These are phyloP conservation scores for Claviceps cyperi DNA, from an alignment of 2,329 filamentous ascomycete species.

Conservation along the genomic window DNA sequence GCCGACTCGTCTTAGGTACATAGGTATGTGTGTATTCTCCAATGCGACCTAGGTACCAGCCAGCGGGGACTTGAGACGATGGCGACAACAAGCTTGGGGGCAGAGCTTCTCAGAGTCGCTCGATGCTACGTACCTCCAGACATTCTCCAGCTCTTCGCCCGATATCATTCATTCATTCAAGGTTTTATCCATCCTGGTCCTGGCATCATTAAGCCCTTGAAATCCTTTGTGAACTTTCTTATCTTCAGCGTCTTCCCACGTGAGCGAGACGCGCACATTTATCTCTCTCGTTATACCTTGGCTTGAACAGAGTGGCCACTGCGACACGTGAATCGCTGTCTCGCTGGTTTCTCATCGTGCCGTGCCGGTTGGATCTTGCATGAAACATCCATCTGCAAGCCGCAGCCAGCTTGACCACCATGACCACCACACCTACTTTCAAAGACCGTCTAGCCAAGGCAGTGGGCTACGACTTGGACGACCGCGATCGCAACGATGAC, in stretches of 20 bases:
- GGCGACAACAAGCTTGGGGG: background rate
- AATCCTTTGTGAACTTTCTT: background rate
- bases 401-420: background rate
- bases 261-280: background rate
- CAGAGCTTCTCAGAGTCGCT: background rate
- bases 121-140: background rate
- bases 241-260: background rate
- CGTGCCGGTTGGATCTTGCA: background rate
- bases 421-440: constrained; percentile 4
- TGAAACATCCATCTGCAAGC: background rate
- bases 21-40: too few relatives aligned
- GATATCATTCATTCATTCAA: background rate
- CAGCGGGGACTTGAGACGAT: background rate
- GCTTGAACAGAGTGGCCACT: background rate
- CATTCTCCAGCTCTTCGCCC: background rate
- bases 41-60: background rate
- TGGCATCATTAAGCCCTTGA: background rate
- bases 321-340: too few relatives aligned
- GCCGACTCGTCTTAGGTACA: background rate
- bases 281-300: background rate
- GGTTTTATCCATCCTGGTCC: background rate
- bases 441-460: constrained; percentile 17
- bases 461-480: constrained; percentile 18
- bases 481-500: constrained; percentile 18
- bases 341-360: background rate